Conservation (phyloP, 371 early-diverging fungal species). For the Batkoa obscura region DNA sequence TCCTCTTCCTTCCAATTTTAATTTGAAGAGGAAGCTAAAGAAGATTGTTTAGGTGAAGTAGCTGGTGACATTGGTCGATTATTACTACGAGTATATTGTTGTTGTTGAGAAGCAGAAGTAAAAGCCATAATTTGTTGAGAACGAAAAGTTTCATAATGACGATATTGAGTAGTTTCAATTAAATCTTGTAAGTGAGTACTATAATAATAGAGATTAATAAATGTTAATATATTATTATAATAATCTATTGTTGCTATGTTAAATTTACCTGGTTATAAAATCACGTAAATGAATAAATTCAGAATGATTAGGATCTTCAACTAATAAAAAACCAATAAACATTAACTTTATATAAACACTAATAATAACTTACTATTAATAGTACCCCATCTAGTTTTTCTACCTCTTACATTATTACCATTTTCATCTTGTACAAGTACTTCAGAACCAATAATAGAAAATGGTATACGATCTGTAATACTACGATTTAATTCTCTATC, state of each 20-base stretch:
- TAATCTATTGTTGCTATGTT: neutral
- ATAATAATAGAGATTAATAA: neutral
- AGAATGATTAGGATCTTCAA: conserved; percentile 72
- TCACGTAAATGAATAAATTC: conserved; percentile 67
- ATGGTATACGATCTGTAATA: conserved; percentile 49
- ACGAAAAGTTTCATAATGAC: conserved; percentile 85
- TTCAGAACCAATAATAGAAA: conserved; percentile 75
- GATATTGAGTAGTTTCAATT: conserved; percentile 66
- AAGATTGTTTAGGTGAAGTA: too few species aligned
- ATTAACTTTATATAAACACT: neutral
- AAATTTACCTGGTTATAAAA: conserved; percentile 42
- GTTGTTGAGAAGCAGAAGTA: conserved; percentile 2
- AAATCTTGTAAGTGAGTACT: conserved; percentile 66
- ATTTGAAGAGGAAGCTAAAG: too few species aligned
- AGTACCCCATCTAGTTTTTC: conserved; percentile 45
- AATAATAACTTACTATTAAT: conserved; percentile 28
- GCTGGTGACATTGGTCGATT: neutral
- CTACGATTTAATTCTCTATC: conserved; percentile 50
- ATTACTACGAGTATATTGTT: neutral
- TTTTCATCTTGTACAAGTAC: conserved; percentile 50
- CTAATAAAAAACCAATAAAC: conserved; percentile 11
- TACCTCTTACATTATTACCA: conserved; percentile 50
- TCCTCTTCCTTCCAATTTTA: too few species aligned
- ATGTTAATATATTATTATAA: neutral
- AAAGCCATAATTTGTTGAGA: conserved; percentile 59